Evolutionary conservation across 2,329 filamentous ascomycete genomes (phyloP), one percentile per base, ranked within the genome.

Genomic region (Acephala macrosclerotiorum): DNA sequence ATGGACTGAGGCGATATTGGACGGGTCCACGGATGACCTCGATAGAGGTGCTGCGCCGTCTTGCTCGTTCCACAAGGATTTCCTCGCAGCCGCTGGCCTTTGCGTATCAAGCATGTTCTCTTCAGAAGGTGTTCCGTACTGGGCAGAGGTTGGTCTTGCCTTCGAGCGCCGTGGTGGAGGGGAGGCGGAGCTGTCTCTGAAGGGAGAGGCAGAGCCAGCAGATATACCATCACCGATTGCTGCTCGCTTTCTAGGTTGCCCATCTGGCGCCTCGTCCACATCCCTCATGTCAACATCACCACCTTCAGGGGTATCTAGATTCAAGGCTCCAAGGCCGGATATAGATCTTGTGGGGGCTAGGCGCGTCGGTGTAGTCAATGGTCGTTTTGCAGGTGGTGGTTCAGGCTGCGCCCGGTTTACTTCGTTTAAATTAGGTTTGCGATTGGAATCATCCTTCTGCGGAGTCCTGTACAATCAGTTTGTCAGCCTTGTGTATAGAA

Each of bases 191-290:
- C 67, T 45, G 22, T 74, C 69, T 18, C 73, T 68, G 12, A 62
- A 67, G 7, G 74, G 72, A 6, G 64, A 69, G 7, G 60, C 70
- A 33, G 72, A 74, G 1, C 73, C 72, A 42, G 70, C 68, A n/a
- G 68, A 72, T 36, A 75, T 75, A 20, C 74, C 73, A 60, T 74
- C 73, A 2, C 73, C 74, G 5, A 70, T 58, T 0, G 73, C 74
- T 9, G 67, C 63, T 57, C 70, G 67, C 36, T 76, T 76, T 14
- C 73, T 55, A 22, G 74, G 73, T 22, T 69, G 59, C 7, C 12
- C 65, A n/a, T 70, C 67, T n/a, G 71, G 69, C 8, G 51, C 63
- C 16, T 59, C 2, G 60, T 75, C 68, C 18, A 63, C 25, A 3
- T 51, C 47, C 26, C 20, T 25, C 72, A 75, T 73, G 1, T 55